Base-by-base conservation (phyloP, 805 yeast species). In the Yarrowia hollandica region DNA sequence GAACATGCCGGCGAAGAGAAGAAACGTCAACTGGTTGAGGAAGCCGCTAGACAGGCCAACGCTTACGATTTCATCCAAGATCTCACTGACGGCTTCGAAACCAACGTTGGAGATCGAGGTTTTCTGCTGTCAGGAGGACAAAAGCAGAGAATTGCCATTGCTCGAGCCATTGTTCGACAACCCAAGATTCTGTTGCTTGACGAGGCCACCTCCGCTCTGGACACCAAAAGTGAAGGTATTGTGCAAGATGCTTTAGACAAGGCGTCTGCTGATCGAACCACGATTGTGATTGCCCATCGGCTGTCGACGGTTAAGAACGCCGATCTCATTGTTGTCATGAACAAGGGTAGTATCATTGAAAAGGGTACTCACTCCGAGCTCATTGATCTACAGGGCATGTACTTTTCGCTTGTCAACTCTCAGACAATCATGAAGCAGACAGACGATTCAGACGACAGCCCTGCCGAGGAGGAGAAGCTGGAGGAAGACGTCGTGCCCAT, bases 31-130 rank as follows among this genome's bases (percentile, higher is more conserved):
- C 60, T 73, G 34, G 73, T 76, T n/a, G 66, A 67, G 19, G 69
- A 69, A 6, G 76, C 76, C 0, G 69, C 74, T 60, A 67, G 66
- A 31, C 71, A 68, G 56, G 75, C 76, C 59, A 72, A 73, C 42
- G 76, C 76, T 6, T 73, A 69, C 64, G 76, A 72, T 39, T 73
- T 73, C 57, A 72, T 73, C 59, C 67, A 75, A 30, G 88, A 83
- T 41, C 71, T 91, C 63, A 95, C 96, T 0, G 87, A 86, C 11
- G 96, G 97, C 0, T 73, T 82, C 12, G 78, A 85, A 30, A 91
- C 97, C 0, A 78, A 90, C 61, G 82, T 81, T 41, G 84, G 84
- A 18, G 76, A 80, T 16, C 73, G 84, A 15, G 85, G 85, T 0
- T 82, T 82, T 31, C 70, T 81, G 33, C 69, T 83, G 34, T 79